Base-by-base conservation (phyloP, 202 grass and related monocot genomes). In the Panicum virgatum region DNA sequence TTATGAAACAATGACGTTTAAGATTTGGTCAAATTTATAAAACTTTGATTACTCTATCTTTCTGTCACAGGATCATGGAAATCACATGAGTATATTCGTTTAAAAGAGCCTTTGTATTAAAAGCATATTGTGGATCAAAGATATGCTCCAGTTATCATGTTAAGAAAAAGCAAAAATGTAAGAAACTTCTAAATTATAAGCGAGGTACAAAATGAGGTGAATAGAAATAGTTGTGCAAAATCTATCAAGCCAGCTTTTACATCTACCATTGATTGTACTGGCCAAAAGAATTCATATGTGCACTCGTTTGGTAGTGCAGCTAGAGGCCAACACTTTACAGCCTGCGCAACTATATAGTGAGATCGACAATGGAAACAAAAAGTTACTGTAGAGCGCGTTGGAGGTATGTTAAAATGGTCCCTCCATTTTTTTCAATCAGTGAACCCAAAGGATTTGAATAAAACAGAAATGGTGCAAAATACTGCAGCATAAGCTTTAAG, bases 371-470 rank as follows among this genome's bases (percentile, higher is more conserved):
- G 14, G 7, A 16, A 3, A n/a, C n/a, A n/a, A 12, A 64, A 51
- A 5, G 5, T 20, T n/a, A 51, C 15, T 20, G 69, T 72, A 36
- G 22, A 14, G 5, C 22, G 9, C 5, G 26, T 23, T 54, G 38
- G 23, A 45, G 18, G 12, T 81, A 82, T 37, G 53, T 46, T 67
- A 1, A 23, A 26, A 77, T 56, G 7, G 65, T 57, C 39, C 50
- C 58, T 43, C 0, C 25, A 46, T 48, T 77, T 84, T 77, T 84
- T 34, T 58, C 20, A 59, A 37, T 9, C 20, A 61, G 70, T 20
- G 79, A 82, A 82, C 19, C n/a, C 3, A 8, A 10, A 27, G 23
- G 1, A 43, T 23, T 66, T 34, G 81, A 57, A 54, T 62, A 54
- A 44, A 65, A 20, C 18, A 32, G 56, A 68, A 32, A 63, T n/a